Evolutionary conservation across 129 eudicot species (phyloP).

Genomic region (Chrysanthemum makinoi): DNA sequence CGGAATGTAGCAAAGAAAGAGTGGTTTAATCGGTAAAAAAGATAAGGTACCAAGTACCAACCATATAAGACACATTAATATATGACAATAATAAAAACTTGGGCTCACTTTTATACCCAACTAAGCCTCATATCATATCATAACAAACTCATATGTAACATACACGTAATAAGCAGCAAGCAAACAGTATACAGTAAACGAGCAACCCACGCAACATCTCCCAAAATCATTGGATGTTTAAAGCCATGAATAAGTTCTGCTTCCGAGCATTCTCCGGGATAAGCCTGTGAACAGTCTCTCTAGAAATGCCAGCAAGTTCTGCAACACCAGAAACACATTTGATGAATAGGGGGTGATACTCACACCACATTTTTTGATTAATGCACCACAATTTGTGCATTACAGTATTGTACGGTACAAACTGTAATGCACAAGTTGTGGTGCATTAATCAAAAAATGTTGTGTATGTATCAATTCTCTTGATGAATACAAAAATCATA

Average conservation of each 20-base stretch:
- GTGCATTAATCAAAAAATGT: no score
- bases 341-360: no score
- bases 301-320: constrained; percentile 83
- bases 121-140: constrained; percentile 37
- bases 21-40: neutral
- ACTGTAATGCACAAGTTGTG: no score
- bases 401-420: no score
- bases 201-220: constrained; percentile 6
- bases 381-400: no score
- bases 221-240: constrained; percentile 52
- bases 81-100: constrained; percentile 16
- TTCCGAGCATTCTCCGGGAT: constrained; percentile 96
- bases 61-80: constrained; percentile 13
- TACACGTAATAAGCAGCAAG: constrained; percentile 27
- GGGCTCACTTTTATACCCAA: constrained; percentile 33
- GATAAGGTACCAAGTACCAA: neutral
- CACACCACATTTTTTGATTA: no score
- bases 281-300: constrained; percentile 74
- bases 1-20: neutral
- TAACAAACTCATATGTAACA: constrained; percentile 37
- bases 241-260: constrained; percentile 95
- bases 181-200: constrained; percentile 12
- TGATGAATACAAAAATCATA: neutral
- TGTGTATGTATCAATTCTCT: no score
- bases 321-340: constrained; percentile 15